Conservation (phyloP, 176 grass and related monocot genomes). For the Bromus sterilis region DNA sequence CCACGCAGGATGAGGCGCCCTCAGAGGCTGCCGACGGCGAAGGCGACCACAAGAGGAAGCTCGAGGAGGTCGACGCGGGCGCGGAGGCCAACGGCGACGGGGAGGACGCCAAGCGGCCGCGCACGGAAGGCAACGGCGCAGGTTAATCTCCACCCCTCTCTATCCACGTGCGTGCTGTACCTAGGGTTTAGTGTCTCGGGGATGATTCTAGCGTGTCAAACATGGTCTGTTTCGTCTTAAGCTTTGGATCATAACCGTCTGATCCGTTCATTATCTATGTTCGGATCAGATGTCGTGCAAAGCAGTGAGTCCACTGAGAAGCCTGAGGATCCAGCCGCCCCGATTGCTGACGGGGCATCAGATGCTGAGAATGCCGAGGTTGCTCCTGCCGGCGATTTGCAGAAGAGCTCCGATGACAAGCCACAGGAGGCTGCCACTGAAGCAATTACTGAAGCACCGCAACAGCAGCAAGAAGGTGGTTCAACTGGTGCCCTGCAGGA, state of each 20-base stretch:
- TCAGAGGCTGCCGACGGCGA: slow-evolving; percentile 7
- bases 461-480: slow-evolving; percentile 13
- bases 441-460: slow-evolving; percentile 10
- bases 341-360: neutral
- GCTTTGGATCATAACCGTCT: neutral
- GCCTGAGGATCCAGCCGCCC: neutral
- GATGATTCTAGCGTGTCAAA: neutral
- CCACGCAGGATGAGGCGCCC: neutral
- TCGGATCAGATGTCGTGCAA: slow-evolving; percentile 15
- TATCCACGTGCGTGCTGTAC: neutral
- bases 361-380: slow-evolving; percentile 22
- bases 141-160: slow-evolving; percentile 7
- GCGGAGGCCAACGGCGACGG: slow-evolving; percentile 19
- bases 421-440: neutral
- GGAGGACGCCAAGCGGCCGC: slow-evolving; percentile 37
- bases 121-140: slow-evolving; percentile 37
- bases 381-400: neutral
- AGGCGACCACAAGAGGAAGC: slow-evolving; percentile 48
- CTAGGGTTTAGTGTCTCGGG: neutral
- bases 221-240: neutral
- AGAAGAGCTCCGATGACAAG: neutral
- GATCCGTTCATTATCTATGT: neutral
- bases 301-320: neutral
- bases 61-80: slow-evolving; percentile 17
- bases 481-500: neutral